These are phyloP conservation scores for Cyclocybe aegerita DNA, from an alignment of 768 basidiomycete species.

Conservation along the genomic window DNA sequence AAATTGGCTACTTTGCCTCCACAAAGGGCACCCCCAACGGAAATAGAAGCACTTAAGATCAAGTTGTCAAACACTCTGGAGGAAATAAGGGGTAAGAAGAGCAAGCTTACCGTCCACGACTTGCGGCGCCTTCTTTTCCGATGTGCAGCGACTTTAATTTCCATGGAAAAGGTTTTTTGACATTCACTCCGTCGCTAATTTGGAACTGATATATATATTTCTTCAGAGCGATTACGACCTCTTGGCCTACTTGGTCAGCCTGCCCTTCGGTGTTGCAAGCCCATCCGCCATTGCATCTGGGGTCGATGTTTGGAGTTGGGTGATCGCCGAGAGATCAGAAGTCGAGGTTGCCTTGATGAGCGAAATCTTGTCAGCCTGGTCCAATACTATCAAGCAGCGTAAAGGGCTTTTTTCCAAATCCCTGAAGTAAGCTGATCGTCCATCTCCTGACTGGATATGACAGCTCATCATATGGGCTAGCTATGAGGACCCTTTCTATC, in stretches of 20 bases:
- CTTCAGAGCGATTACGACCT: slow-evolving; percentile 82
- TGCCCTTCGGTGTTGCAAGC: slow-evolving; percentile 90
- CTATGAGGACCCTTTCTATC: slow-evolving; percentile 84
- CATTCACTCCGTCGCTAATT: neutral
- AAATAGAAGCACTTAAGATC: slow-evolving; percentile 63
- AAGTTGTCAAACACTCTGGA: slow-evolving; percentile 67
- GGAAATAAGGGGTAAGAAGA: slow-evolving; percentile 71
- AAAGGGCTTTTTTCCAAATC: slow-evolving; percentile 82
- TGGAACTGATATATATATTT: neutral
- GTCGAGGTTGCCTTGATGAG: slow-evolving; percentile 83
- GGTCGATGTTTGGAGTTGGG: slow-evolving; percentile 96
- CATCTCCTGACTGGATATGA: slow-evolving; percentile 39
- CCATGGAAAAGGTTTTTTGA: slow-evolving; percentile 53
- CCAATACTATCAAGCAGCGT: slow-evolving; percentile 70
- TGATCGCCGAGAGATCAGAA: slow-evolving; percentile 81
- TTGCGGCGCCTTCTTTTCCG: slow-evolving; percentile 84
- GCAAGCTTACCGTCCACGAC: slow-evolving; percentile 76
- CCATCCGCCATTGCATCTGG: slow-evolving; percentile 84
- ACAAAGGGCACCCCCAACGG: slow-evolving; percentile 53
- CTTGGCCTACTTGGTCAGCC: slow-evolving; percentile 79
- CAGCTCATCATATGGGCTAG: slow-evolving; percentile 37
- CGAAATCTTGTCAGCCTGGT: slow-evolving; percentile 88
- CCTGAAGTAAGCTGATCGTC: slow-evolving; percentile 57
- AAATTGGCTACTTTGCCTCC: slow-evolving; percentile 64
- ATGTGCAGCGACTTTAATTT: slow-evolving; percentile 79